Base-by-base conservation (phyloP, 1,284 basidiomycete genomes). In the Cutaneotrichosporon sp. region DNA sequence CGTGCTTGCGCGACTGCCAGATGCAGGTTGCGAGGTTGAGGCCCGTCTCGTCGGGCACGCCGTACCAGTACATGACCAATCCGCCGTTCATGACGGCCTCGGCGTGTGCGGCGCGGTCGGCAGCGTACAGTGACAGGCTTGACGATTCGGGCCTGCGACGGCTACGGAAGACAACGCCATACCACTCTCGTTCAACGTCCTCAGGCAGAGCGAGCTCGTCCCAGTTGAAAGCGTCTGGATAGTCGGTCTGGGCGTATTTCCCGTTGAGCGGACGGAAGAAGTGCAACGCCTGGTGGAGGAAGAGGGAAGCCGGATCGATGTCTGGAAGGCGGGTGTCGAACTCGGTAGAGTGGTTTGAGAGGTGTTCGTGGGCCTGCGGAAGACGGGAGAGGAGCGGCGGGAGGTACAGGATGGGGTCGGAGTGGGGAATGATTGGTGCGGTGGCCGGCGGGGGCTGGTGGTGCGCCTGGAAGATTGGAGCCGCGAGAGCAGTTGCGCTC, bases 1-100 rank as follows among this genome's bases (percentile, higher is more conserved):
- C 91, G 61, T 90, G 86, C 59, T 80, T 80, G 5, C 89, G 83
- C 59, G 55, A 58, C 58, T 90, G 87, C 91, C 91, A 96, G 45
- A 94, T 86, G 76, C 91, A 94, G n/a, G 90, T 93, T 3, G 91
- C 90, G 47, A 93, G 82, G 70, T 94, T 94, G 72, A 88, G 79
- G 0, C 89, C 85, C 0, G 84, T 85, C 19, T 76, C 66, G 42
- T 90, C 79, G 2, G 90, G 90, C n/a, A 85, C 81, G 20, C 90
- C 90, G 64, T 90, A 92, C 90, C 90, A 92, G 70, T 93, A 93
- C 70, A 72, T 88, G 83, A 75, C 60, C 42, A 76, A 54, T 22
- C 90, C 90, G 61, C 90, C 90, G 59, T 88, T 89, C 32, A 78
- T 78, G 22, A 94, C 82, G 0, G 91, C 91, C 72, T 96, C 91